Percentiles rank a stretch among this genome's conserved stretches.
phyloP scores from a whole-genome alignment of 768 basidiomycete genomes.

The Russula emetica region DNA sequence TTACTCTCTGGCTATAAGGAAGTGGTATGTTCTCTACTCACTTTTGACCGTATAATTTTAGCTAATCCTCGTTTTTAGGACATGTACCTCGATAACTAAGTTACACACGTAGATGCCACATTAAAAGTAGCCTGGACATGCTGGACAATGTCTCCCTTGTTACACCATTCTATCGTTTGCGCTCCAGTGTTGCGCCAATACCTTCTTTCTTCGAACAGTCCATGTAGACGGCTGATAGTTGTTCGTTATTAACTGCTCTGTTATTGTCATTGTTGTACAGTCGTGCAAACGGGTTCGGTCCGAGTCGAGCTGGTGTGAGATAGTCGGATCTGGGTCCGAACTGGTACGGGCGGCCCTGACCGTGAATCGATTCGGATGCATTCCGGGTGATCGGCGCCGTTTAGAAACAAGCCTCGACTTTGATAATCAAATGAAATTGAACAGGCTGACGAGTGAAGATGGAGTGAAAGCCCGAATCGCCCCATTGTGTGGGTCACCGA shows the following conservation, averaged over 20 bases:
- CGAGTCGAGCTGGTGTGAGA: not conserved
- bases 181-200: not conserved
- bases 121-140: too few species aligned
- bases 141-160: too few species aligned
- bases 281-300: not conserved
- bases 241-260: not conserved
- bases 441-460: not conserved
- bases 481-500: not conserved
- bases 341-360: not conserved
- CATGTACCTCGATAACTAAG: not conserved
- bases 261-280: not conserved
- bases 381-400: constrained; percentile 2
- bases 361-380: not conserved
- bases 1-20: not conserved
- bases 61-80: not conserved
- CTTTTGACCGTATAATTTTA: not conserved
- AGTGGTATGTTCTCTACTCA: not conserved
- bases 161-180: not conserved
- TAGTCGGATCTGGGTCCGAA: not conserved
- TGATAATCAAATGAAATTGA: not conserved
- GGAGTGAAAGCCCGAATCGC: not conserved
- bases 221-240: not conserved
- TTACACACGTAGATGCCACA: not conserved
- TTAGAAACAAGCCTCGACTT: not conserved
- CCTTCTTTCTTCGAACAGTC: not conserved